Percentiles rank a stretch among this genome's conserved stretches.
Conservation (phyloP, 2,329 filamentous ascomycete species). For the Penicillium oxalicum region DNA sequence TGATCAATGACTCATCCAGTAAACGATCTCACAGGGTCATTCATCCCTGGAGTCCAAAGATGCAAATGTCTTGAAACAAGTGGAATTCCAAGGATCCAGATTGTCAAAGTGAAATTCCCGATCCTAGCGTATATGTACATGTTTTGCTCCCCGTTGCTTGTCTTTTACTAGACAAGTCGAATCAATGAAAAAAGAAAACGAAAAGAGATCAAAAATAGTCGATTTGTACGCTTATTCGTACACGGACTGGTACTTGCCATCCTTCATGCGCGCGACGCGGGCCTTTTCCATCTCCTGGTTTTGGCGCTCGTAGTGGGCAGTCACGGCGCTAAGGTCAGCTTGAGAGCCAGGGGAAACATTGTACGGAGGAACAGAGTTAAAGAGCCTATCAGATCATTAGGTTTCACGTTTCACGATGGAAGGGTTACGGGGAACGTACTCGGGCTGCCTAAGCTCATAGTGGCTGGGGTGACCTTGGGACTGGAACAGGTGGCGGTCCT, state of each 20-base stretch:
- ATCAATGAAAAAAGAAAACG: not conserved
- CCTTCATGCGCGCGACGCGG: conserved; percentile 45
- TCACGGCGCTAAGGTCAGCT: conserved; percentile 54
- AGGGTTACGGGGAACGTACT: conserved; percentile 47
- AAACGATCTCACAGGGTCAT: not conserved
- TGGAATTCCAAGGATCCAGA: conserved; percentile 22
- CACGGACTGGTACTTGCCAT: conserved; percentile 39
- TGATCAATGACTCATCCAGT: not conserved
- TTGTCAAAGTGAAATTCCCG: conserved; percentile 21
- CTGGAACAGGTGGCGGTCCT: conserved; percentile 57
- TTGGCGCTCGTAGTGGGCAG: conserved; percentile 57
- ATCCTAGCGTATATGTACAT: conserved; percentile 34
- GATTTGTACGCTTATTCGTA: conserved; percentile 34
- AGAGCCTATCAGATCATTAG: conserved; percentile 42
- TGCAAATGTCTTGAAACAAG: conserved; percentile 14
- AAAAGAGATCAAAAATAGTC: conserved; percentile 14
- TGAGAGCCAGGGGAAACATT: conserved; percentile 59
- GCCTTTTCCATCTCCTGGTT: conserved; percentile 52
- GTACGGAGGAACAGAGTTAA: conserved; percentile 58
- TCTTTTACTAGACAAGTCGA: conserved; percentile 17
- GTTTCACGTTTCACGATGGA: not conserved
- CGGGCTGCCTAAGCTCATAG: conserved; percentile 55
- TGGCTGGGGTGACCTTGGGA: conserved; percentile 37
- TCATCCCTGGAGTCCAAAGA: no score
- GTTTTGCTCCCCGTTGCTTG: conserved; percentile 20